A percentile compares a stretch with the other conserved stretches of the same genome.
Conservation (phyloP, 805 yeast genomes). For the Candida ficus region DNA sequence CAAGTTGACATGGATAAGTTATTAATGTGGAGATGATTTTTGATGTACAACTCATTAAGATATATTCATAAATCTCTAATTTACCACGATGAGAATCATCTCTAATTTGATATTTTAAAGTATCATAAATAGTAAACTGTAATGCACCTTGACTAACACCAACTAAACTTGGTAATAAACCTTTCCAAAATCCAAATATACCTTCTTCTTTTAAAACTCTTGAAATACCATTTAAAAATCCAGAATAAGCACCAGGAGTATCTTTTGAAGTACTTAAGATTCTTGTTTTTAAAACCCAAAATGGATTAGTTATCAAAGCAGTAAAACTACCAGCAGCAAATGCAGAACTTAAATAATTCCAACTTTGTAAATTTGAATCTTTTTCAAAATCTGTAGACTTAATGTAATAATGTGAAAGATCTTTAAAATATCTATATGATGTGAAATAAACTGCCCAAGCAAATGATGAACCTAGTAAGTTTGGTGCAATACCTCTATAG, state of each 20-base stretch:
- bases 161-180: slow-evolving; percentile 66
- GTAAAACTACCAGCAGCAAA: slow-evolving; percentile 72
- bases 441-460: slow-evolving; percentile 91
- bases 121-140: slow-evolving; percentile 83
- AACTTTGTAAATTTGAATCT: slow-evolving; percentile 34
- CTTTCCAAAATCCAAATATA: slow-evolving; percentile 59
- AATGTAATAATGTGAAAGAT: slow-evolving; percentile 20
- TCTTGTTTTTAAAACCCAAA: slow-evolving; percentile 94
- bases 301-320: slow-evolving; percentile 78
- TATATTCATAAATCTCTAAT: slow-evolving; percentile 50
- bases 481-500: slow-evolving; percentile 36
- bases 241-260: slow-evolving; percentile 48
- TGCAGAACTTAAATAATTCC: slow-evolving; percentile 49
- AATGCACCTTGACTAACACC: slow-evolving; percentile 88
- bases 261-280: slow-evolving; percentile 37
- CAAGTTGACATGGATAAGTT: slow-evolving; percentile 81
- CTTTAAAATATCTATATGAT: slow-evolving; percentile 62
- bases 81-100: slow-evolving; percentile 19
- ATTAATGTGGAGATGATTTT: slow-evolving; percentile 62
- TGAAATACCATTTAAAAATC: slow-evolving; percentile 50
- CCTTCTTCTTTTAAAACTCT: slow-evolving; percentile 54
- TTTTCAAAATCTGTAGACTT: slow-evolving; percentile 11
- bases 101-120: slow-evolving; percentile 45
- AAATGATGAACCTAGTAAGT: slow-evolving; percentile 72
- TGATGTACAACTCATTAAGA: slow-evolving; percentile 60